These are phyloP conservation scores for Scleroderma citrinum DNA, from an alignment of 768 basidiomycete species.

Conservation along the genomic window DNA sequence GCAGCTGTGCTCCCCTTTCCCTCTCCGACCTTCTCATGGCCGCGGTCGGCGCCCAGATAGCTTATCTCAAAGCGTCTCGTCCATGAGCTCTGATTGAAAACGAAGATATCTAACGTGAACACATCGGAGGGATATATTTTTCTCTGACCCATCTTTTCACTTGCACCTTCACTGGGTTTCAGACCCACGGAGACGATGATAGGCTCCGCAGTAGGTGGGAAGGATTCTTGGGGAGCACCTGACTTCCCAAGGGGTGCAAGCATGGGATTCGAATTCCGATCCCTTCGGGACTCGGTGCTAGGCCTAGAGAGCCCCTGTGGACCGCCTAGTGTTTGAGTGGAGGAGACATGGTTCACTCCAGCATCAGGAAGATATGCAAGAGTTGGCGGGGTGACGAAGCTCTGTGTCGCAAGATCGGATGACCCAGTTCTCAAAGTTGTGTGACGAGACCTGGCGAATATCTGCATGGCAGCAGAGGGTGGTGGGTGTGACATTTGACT, in stretches of 20 bases:
- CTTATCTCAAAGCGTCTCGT: slow-evolving; percentile 73
- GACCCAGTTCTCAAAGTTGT: slow-evolving; percentile 27
- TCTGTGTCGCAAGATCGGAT: slow-evolving; percentile 13
- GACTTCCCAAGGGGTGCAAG: slow-evolving; percentile 43
- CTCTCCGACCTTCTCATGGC: slow-evolving; percentile 34
- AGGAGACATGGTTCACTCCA: slow-evolving; percentile 33
- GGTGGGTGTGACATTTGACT: slow-evolving; percentile 21
- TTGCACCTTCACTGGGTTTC: slow-evolving; percentile 18
- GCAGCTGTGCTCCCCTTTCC: slow-evolving; percentile 12
- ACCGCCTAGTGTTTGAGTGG: slow-evolving; percentile 45
- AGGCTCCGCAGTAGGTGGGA: slow-evolving; percentile 39
- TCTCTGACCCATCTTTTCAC: slow-evolving; percentile 19
- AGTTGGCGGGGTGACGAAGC: slow-evolving; percentile 41
- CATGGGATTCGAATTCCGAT: slow-evolving; percentile 39
- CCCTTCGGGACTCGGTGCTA: slow-evolving; percentile 63
- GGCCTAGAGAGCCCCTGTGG: slow-evolving; percentile 47
- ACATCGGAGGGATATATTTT: slow-evolving; percentile 67
- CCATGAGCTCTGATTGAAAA: slow-evolving; percentile 76
- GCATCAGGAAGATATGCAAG: slow-evolving; percentile 55
- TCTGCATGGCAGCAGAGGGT: slow-evolving; percentile 32
- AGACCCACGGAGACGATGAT: slow-evolving; percentile 68
- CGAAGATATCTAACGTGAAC: slow-evolving; percentile 82
- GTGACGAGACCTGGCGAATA: slow-evolving; percentile 22
- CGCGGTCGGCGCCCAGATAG: slow-evolving; percentile 50
- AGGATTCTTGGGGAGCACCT: slow-evolving; percentile 22